Evolutionary conservation across 2,329 filamentous ascomycete genomes (phyloP), one percentile per base, ranked within the genome.

Genomic region (Pseudomassariella vexata): DNA sequence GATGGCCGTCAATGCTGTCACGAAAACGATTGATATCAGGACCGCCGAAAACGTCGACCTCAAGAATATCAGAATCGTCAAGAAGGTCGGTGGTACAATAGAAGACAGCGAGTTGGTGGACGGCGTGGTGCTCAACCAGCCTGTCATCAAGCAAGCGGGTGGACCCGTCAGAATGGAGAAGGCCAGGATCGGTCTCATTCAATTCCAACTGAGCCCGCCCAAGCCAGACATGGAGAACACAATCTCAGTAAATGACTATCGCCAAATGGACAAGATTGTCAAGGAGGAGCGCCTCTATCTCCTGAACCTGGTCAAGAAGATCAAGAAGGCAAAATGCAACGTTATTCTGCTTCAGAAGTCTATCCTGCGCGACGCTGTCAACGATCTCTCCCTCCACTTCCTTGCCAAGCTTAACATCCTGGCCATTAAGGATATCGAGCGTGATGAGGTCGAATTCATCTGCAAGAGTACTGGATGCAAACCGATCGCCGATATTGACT

Each of bases 161-260:
- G 92, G 92, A 5, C 90, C 92, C 33, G 76, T 80, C 48, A 78
- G 89, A 53, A 94, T 96, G 71, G 92, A 98, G 65, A 98, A 98
- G 76, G 92, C 92, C 42, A 83, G 73, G 66, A 98, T 98, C 65
- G 92, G 85, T 45, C 72, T 98, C 40, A 96, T 98, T 47, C 92
- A 98, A 60, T 98, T 98, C 75, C 92, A 98, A 65, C 79, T 98
- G 49, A 95, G 88, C 63, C 90, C 92, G 28, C 92, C 92, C 2
- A 98, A 98, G 67, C 92, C 92, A 48, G 92, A 98, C 79, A 98
- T 98, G 92, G 92, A 98, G 70, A 98, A 98, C 67, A 92, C 94
- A 55, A 96, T 98, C 44, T 82, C 94, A 19, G 92, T 98, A 54
- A 98, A 98, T 63, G 92, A 98, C 69, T 98, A 98, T 74, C 79